Evolutionary conservation across 176 grass and related monocot species (phyloP), one percentile per base, ranked within the genome.

Genomic region (Triticum timopheevii): DNA sequence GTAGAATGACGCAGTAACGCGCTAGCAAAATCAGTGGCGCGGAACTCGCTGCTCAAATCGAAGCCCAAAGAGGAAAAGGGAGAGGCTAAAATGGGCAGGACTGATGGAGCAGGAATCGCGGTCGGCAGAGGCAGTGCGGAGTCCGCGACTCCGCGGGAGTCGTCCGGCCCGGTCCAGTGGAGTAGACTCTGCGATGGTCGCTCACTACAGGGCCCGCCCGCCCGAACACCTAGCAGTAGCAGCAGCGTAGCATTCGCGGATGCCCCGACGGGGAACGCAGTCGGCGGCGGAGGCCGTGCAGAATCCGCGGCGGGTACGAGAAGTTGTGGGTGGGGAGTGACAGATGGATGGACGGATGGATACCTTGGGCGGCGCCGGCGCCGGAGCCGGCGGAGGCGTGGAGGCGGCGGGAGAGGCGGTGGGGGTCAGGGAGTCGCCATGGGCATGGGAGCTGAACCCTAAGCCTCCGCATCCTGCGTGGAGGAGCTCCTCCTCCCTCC

Each of bases 381-480:
- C 17, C 76, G 84, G 84, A 81, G 72, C 70, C 78, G 81, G 85
- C 59, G 72, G 77, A 65, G 73, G 69, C 65, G 70, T 77, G 86
- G 88, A 84, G 67, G 23, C 69, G 80, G 36, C 45, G 75, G 63
- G 42, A 63, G 76, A 30, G 63, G 77, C 64, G 91, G 5, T 10
- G 25, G 35, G 45, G 62, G 13, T 17, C 52, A 66, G 82, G 73
- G 20, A 84, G 82, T 50, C 80, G 87, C 72, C 87, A 88, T 79
- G 80, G 67, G 22, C 87, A 87, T 82, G 80, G 67, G n/a, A 68
- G 82, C 31, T 61, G 47, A 93, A 92, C 85, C 88, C 89, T 90
- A 93, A 87, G 92, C 76, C 72, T 78, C 90, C 44, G 44, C 78
- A 80, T 28, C 27, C 27, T 28, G 27, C 27, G 27, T 28, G 27